A percentile compares a stretch with the other conserved stretches of the same genome.
Conservation (phyloP, 2,329 filamentous ascomycete genomes). For the Fusarium poae region DNA sequence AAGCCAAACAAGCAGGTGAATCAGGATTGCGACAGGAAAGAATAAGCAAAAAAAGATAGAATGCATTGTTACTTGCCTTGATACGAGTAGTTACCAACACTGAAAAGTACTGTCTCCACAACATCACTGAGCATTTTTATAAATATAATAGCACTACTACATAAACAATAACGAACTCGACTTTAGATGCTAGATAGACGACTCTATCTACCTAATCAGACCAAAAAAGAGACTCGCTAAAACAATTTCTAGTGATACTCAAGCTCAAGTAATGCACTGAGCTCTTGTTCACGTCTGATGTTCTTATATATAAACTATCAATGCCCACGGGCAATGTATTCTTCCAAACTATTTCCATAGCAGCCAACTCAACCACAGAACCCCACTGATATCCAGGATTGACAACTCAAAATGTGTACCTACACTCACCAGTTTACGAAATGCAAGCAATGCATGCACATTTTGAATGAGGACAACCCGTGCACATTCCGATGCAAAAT, state of each 20-base stretch:
- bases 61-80: too few relatives aligned
- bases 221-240: background rate
- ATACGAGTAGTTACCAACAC: too few relatives aligned
- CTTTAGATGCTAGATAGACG: too few relatives aligned
- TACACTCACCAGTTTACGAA: background rate
- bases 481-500: background rate
- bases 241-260: background rate
- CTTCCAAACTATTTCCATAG: too few relatives aligned
- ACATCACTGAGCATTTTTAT: background rate
- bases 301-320: background rate
- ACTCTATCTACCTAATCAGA: background rate
- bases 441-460: background rate
- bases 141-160: background rate
- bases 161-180: background rate
- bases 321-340: too few relatives aligned
- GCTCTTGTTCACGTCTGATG: background rate
- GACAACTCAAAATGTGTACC: background rate
- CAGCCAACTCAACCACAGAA: rapidly evolving
- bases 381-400: too few relatives aligned
- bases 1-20: background rate
- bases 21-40: background rate
- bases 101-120: background rate
- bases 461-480: background rate
- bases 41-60: background rate
- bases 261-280: background rate